Evolutionary conservation across 805 yeast species (phyloP).

Genomic region (Sugiyamaella lignohabitans): DNA sequence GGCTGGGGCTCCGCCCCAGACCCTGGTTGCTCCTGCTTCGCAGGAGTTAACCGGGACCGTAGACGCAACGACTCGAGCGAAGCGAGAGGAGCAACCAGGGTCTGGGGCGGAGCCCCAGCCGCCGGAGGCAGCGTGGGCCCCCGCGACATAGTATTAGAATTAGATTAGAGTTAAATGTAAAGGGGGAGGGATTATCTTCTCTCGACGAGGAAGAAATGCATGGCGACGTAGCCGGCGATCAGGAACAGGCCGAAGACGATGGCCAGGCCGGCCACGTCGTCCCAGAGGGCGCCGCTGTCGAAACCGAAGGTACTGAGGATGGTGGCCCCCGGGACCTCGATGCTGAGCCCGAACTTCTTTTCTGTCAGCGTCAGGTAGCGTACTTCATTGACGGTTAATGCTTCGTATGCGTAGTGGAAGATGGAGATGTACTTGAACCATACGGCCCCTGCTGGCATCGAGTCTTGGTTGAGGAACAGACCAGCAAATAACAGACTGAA

Average conservation of each 20-base stretch:
- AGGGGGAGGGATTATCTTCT: constrained; percentile 39
- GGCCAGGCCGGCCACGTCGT: constrained; percentile 56
- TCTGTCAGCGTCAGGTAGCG: constrained; percentile 77
- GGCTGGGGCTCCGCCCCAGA: too few relatives aligned
- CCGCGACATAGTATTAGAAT: too few relatives aligned
- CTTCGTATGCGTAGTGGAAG: constrained; percentile 94
- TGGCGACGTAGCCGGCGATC: constrained; percentile 63
- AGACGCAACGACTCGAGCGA: too few relatives aligned
- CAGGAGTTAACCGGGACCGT: too few relatives aligned
- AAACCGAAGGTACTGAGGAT: constrained; percentile 94
- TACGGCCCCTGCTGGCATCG: constrained; percentile 47
- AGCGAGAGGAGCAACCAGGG: too few relatives aligned
- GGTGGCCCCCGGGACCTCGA: constrained; percentile 97
- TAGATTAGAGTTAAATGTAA: too few relatives aligned
- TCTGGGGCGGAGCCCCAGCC: background rate
- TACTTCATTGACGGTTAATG: constrained; percentile 87
- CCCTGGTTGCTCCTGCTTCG: too few relatives aligned
- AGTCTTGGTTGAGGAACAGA: constrained; percentile 78
- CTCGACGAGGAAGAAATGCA: constrained; percentile 71
- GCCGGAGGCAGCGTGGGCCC: background rate
- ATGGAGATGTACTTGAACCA: constrained; percentile 81
- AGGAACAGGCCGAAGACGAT: constrained; percentile 55
- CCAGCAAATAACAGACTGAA: constrained; percentile 92
- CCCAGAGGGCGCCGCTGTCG: constrained; percentile 65
- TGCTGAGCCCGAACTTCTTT: constrained; percentile 84